These are phyloP conservation scores for Hyaloperonospora brassicae DNA, from an alignment of 352 stramenopile genomes.

Conservation along the genomic window DNA sequence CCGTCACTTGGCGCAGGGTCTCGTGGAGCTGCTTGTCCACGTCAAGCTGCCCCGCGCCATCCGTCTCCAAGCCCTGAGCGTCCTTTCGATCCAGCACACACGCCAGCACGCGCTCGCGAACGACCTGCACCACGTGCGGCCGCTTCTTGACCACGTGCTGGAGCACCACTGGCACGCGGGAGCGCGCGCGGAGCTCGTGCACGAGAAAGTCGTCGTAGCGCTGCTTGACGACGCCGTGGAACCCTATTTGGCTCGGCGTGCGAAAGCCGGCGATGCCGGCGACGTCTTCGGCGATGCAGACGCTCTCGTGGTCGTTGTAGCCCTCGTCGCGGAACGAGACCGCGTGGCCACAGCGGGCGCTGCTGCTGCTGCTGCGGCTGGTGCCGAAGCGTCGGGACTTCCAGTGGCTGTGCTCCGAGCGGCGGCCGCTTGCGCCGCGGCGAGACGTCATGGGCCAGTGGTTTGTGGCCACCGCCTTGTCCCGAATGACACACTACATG, in stretches of 20 bases:
- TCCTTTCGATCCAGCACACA: constrained; percentile 17
- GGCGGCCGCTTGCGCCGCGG: constrained; percentile 16
- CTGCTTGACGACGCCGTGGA: constrained; percentile 71
- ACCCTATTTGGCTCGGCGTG: constrained; percentile 27
- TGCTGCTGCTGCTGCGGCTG: not conserved
- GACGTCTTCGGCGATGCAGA: constrained; percentile 55
- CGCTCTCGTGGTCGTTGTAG: constrained; percentile 56
- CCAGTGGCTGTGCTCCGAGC: constrained; percentile 11
- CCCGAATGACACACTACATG: too few species aligned
- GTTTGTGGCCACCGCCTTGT: not conserved
- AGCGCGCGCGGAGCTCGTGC: constrained; percentile 42
- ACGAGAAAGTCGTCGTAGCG: constrained; percentile 83
- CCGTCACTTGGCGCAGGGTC: constrained; percentile 15
- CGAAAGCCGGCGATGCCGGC: constrained; percentile 57
- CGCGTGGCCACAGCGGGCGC: constrained; percentile 4
- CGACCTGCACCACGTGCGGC: constrained; percentile 23
- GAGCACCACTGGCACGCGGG: constrained; percentile 28
- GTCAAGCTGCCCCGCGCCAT: constrained; percentile 1
- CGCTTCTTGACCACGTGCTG: constrained; percentile 31
- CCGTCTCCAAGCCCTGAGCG: constrained; percentile 1
- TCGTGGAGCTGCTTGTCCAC: constrained; percentile 9
- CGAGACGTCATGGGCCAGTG: constrained; percentile 21
- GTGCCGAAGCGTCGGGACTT: too few species aligned
- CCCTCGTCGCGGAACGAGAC: constrained; percentile 50
- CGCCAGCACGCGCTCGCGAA: constrained; percentile 35